Conservation (phyloP, 371 early-diverging fungal genomes). For the Lichtheimia hyalospora region DNA sequence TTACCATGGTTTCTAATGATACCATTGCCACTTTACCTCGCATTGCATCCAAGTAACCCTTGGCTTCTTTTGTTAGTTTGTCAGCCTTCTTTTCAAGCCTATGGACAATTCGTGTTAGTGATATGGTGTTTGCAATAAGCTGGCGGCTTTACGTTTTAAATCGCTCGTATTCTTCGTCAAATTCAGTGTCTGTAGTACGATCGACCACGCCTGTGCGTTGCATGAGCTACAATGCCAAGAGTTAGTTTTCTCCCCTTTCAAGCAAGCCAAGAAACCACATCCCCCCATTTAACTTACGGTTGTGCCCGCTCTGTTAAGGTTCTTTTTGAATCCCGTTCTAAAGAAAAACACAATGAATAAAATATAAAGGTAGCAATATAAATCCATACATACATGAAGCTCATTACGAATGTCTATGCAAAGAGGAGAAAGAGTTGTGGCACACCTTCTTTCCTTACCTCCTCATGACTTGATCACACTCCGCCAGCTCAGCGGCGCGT, state of each 20-base stretch:
- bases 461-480: too few species aligned
- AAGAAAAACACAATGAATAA: neutral
- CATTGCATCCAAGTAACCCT: constrained; percentile 88
- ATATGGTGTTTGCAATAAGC: neutral
- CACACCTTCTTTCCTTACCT: too few species aligned
- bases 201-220: constrained; percentile 73
- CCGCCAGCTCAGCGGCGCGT: too few species aligned
- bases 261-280: constrained; percentile 1
- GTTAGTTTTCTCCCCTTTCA: too few species aligned
- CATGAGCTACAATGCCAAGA: constrained; percentile 49
- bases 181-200: constrained; percentile 83
- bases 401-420: constrained; percentile 5
- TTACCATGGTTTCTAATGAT: neutral
- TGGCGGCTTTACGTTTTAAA: constrained; percentile 67
- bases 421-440: neutral
- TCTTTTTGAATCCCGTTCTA: constrained; percentile 86
- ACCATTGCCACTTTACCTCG: constrained; percentile 52
- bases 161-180: constrained; percentile 84
- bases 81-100: constrained; percentile 88
- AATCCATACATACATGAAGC: constrained; percentile 9
- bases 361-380: neutral
- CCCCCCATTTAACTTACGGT: constrained; percentile 42
- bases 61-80: constrained; percentile 87
- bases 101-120: neutral
- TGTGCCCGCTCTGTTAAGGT: constrained; percentile 80